Evolutionary conservation across 108 stramenopile species (phyloP).

Genomic region (Cylindrotheca closterium): DNA sequence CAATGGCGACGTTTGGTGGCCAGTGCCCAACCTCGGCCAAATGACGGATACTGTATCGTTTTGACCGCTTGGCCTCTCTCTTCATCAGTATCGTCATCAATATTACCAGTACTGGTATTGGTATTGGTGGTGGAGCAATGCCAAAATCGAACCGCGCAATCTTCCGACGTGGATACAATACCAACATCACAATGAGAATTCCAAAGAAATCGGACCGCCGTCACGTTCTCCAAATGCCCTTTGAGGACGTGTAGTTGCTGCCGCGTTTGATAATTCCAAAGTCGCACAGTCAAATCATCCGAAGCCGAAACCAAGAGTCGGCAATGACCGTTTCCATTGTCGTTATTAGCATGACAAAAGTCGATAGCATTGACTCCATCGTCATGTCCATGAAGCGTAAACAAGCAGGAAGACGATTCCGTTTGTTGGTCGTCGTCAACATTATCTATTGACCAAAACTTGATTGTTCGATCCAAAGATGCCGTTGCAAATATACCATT

Average conservation of each 20-base stretch:
- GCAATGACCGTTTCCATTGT: no score
- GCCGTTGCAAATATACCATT: slow-evolving; percentile 98
- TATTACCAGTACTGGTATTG: slow-evolving; percentile 92
- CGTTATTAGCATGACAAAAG: slow-evolving; percentile 98
- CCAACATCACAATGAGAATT: slow-evolving; percentile 94
- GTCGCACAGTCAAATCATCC: slow-evolving; percentile 96
- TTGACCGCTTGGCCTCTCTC: slow-evolving; percentile 64
- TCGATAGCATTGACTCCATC: slow-evolving; percentile 97
- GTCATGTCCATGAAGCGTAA: slow-evolving; percentile 98
- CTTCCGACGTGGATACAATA: slow-evolving; percentile 94
- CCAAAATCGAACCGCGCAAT: slow-evolving; percentile 98
- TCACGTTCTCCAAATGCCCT: slow-evolving; percentile 97
- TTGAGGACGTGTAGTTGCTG: slow-evolving; percentile 92
- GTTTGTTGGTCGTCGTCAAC: slow-evolving; percentile 33
- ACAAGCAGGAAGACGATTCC: slow-evolving; percentile 67
- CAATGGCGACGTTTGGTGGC: no score
- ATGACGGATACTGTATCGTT: slow-evolving; percentile 75
- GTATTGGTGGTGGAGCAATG: slow-evolving; percentile 96
- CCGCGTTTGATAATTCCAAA: slow-evolving; percentile 91
- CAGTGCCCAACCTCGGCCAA: slow-evolving; percentile 96
- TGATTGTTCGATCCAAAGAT: slow-evolving; percentile 94
- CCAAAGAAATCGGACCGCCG: slow-evolving; percentile 94
- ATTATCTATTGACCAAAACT: slow-evolving; percentile 95
- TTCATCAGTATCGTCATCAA: neutral
- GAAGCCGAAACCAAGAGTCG: slow-evolving; percentile 97